Conservation (phyloP, 2,329 filamentous ascomycete species). For the Talaromyces sp. region DNA sequence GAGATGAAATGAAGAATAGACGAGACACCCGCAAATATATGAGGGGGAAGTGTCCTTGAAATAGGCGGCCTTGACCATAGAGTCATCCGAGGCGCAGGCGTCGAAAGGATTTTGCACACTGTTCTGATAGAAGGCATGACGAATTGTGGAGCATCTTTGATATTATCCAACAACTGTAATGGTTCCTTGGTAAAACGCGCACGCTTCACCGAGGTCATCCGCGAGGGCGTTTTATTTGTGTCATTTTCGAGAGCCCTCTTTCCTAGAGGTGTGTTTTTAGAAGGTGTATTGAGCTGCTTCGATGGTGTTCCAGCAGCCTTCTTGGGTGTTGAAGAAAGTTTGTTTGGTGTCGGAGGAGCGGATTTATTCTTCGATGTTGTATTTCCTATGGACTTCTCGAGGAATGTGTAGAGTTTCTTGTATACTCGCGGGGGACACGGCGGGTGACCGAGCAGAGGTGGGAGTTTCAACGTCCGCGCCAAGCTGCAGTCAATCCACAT, state of each 20-base stretch:
- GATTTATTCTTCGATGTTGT: constrained; percentile 20
- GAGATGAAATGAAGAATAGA: constrained; percentile 53
- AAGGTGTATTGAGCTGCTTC: constrained; percentile 29
- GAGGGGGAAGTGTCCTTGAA: constrained; percentile 60
- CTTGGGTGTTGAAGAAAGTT: constrained; percentile 13
- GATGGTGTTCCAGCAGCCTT: constrained; percentile 14
- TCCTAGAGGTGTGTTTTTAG: constrained; percentile 33
- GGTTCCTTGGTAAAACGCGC: constrained; percentile 25
- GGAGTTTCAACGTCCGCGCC: constrained; percentile 73
- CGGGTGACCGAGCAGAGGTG: constrained; percentile 70
- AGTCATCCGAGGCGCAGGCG: constrained; percentile 45
- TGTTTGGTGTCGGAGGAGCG: constrained; percentile 12
- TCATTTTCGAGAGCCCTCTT: constrained; percentile 25
- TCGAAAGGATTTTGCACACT: constrained; percentile 62
- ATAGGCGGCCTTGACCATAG: constrained; percentile 40
- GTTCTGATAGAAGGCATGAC: constrained; percentile 66
- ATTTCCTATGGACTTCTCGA: constrained; percentile 66
- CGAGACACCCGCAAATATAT: constrained; percentile 71
- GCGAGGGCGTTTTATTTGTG: constrained; percentile 44
- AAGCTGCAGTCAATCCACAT: constrained; percentile 53
- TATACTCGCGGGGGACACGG: constrained; percentile 79
- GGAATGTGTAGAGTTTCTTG: constrained; percentile 76
- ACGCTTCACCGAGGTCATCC: constrained; percentile 30
- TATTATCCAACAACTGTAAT: constrained; percentile 27
- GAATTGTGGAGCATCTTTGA: constrained; percentile 59